Evolutionary conservation across 1,284 basidiomycete species (phyloP).

Genomic region (Ceratobasidium sp.): DNA sequence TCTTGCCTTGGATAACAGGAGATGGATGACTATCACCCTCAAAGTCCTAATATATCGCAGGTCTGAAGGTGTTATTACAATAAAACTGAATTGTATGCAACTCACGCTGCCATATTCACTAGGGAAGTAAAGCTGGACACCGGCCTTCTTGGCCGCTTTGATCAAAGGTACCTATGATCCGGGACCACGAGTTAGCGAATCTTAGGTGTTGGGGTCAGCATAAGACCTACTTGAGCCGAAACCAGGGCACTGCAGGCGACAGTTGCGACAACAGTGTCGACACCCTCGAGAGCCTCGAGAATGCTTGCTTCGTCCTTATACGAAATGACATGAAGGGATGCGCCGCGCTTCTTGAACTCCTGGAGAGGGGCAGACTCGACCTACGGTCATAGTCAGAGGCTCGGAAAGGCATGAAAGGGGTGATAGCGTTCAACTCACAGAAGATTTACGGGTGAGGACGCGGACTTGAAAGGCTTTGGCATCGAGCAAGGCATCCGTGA

Average conservation of each 20-base stretch:
- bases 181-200: not conserved
- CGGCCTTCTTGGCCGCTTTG: constrained; percentile 30
- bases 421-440: not conserved
- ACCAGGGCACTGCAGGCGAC: not conserved
- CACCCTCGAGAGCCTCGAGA: constrained; percentile 30
- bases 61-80: not conserved
- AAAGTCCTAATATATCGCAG: not conserved
- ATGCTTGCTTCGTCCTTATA: constrained; percentile 29
- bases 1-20: constrained; percentile 18
- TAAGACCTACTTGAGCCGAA: constrained; percentile 15
- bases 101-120: constrained; percentile 38
- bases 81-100: not conserved
- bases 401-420: not conserved
- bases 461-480: constrained; percentile 13
- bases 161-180: constrained; percentile 5
- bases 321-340: constrained; percentile 21
- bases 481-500: constrained; percentile 16
- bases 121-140: constrained; percentile 35
- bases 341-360: constrained; percentile 26
- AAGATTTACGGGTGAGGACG: constrained; percentile 26
- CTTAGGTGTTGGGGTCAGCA: not conserved
- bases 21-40: constrained; percentile 24
- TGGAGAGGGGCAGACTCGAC: constrained; percentile 13
- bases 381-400: not conserved
- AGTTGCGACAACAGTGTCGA: constrained; percentile 32